A percentile compares a stretch with the other conserved stretches of the same genome.
phyloP scores from a whole-genome alignment of 1,284 basidiomycete species.

The Heterobasidion irregulare region DNA sequence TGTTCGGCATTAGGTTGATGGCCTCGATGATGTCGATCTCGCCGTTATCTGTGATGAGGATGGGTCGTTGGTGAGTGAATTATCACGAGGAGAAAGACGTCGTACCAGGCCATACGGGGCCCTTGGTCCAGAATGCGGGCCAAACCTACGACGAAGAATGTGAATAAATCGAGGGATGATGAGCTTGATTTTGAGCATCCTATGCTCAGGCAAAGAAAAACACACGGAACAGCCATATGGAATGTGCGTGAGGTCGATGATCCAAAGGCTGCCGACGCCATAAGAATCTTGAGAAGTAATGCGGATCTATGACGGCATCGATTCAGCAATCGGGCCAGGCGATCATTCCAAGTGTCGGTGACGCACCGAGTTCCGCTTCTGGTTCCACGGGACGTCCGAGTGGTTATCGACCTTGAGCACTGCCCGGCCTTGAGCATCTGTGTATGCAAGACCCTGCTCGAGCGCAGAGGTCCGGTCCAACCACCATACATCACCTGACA shows the following conservation, averaged over 20 bases:
- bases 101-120: constrained; percentile 24
- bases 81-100: background rate
- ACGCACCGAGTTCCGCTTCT: constrained; percentile 49
- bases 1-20: constrained; percentile 24
- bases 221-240: constrained; percentile 58
- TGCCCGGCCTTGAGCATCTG: constrained; percentile 41
- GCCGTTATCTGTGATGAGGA: constrained; percentile 31
- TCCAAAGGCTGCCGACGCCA: constrained; percentile 37
- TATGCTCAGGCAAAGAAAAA: constrained; percentile 1
- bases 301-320: constrained; percentile 29
- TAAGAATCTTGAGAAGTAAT: constrained; percentile 45
- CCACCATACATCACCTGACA: constrained; percentile 44
- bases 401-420: constrained; percentile 55
- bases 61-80: too few relatives aligned
- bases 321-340: background rate
- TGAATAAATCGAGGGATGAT: too few relatives aligned
- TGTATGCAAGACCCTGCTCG: constrained; percentile 38
- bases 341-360: constrained; percentile 8
- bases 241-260: constrained; percentile 39
- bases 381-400: constrained; percentile 33
- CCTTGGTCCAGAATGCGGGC: constrained; percentile 34
- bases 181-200: background rate
- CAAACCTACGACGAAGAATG: constrained; percentile 14
- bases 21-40: constrained; percentile 45
- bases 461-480: constrained; percentile 34